phyloP scores from a whole-genome alignment of 345 rosid genomes.

The Turritis glabra region DNA sequence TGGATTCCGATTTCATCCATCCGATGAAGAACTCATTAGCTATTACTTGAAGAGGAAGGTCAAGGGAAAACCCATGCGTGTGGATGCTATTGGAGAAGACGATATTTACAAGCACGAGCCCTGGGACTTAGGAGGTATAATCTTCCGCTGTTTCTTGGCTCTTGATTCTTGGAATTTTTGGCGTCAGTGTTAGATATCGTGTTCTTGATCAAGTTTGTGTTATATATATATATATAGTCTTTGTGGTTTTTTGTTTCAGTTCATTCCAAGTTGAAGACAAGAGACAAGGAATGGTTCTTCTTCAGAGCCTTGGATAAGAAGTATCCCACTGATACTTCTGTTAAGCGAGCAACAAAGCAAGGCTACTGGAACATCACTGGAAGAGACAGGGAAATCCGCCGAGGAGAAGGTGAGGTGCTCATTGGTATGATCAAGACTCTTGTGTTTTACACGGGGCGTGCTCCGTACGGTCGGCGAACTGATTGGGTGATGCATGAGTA shows the following conservation, averaged over 20 bases:
- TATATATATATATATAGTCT: neutral
- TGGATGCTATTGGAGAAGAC: slow-evolving; percentile 59
- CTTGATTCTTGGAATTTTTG: neutral
- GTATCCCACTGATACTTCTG: slow-evolving; percentile 53
- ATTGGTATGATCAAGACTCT: slow-evolving; percentile 70
- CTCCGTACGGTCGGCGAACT: slow-evolving; percentile 63
- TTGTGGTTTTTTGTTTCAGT: slow-evolving; percentile 28
- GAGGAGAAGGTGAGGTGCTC: slow-evolving; percentile 24
- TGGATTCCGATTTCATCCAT: slow-evolving; percentile 84
- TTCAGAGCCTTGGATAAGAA: slow-evolving; percentile 66
- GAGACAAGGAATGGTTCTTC: slow-evolving; percentile 83
- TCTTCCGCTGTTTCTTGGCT: neutral
- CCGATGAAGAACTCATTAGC: slow-evolving; percentile 73
- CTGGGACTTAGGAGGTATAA: slow-evolving; percentile 59
- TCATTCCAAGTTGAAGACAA: slow-evolving; percentile 59
- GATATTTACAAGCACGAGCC: slow-evolving; percentile 82
- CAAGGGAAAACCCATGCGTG: slow-evolving; percentile 51
- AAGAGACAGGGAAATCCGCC: slow-evolving; percentile 49
- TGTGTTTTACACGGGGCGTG: slow-evolving; percentile 64
- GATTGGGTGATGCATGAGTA: slow-evolving; percentile 91
- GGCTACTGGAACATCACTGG: slow-evolving; percentile 86
- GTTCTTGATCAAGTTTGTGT: neutral
- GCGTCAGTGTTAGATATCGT: neutral
- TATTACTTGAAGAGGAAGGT: slow-evolving; percentile 80
- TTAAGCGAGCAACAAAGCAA: slow-evolving; percentile 58